phyloP scores from a whole-genome alignment of 73 alveolate species.

The Durusdinium trenchii region DNA sequence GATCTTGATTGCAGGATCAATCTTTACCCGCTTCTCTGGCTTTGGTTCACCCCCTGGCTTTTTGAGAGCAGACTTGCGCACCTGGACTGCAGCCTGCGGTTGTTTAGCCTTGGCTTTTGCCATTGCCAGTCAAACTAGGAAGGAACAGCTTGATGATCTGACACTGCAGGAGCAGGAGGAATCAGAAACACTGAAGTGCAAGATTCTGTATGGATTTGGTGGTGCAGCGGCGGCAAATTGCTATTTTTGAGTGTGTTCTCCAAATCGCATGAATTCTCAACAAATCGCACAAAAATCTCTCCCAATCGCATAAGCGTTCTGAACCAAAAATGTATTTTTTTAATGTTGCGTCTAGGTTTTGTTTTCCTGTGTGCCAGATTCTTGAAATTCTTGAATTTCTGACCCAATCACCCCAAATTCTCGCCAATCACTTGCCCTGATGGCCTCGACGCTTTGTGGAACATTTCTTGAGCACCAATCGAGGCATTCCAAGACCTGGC shows the following conservation, averaged over 20 bases:
- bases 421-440: background rate
- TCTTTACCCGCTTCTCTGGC: background rate
- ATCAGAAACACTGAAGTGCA: background rate
- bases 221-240: background rate
- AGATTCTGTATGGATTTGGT: background rate
- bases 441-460: background rate
- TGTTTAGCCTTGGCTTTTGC: background rate
- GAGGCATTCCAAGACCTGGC: too few relatives aligned
- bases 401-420: background rate
- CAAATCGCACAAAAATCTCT: background rate
- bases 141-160: too few relatives aligned
- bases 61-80: background rate
- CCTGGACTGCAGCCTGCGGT: background rate
- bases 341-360: background rate
- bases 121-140: background rate
- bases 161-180: background rate
- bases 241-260: background rate
- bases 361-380: background rate
- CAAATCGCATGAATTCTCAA: background rate
- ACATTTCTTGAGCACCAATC: background rate
- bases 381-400: background rate
- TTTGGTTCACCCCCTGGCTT: background rate
- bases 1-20: too few relatives aligned
- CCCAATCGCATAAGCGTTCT: background rate
- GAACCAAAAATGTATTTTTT: background rate